Evolutionary conservation across 495 filamentous ascomycete genomes (phyloP).

Genomic region (Trichoderma gamsii): DNA sequence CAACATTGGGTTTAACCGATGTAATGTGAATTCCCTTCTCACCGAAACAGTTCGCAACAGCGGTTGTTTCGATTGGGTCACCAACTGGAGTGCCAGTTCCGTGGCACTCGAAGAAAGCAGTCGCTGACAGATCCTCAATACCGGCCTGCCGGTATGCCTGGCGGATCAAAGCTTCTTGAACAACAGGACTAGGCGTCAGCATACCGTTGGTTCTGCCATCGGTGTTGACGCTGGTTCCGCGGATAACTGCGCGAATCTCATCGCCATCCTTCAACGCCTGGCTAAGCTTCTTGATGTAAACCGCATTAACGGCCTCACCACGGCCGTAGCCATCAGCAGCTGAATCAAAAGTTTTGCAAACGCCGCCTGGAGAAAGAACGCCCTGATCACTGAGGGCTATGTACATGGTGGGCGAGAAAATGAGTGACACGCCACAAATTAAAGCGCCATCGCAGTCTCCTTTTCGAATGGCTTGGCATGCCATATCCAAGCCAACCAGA

Average conservation of each 20-base stretch:
- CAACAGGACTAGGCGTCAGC: slow-evolving; percentile 37
- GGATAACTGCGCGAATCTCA: slow-evolving; percentile 47
- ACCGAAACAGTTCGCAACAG: slow-evolving; percentile 30
- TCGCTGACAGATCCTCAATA: slow-evolving; percentile 26
- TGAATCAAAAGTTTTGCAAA: slow-evolving; percentile 28
- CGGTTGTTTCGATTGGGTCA: slow-evolving; percentile 16
- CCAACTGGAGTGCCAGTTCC: neutral
- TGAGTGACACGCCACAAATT: slow-evolving; percentile 33
- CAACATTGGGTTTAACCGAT: slow-evolving; percentile 47
- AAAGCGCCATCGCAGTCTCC: slow-evolving; percentile 36
- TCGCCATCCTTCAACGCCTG: slow-evolving; percentile 44
- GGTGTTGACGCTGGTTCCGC: slow-evolving; percentile 41
- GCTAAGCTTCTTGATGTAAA: slow-evolving; percentile 41
- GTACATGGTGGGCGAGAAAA: slow-evolving; percentile 29
- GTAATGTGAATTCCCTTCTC: slow-evolving; percentile 38
- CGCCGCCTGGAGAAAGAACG: slow-evolving; percentile 29
- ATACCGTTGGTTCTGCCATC: slow-evolving; percentile 38
- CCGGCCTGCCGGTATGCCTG: slow-evolving; percentile 37
- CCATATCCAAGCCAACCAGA: slow-evolving; percentile 47
- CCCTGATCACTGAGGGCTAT: slow-evolving; percentile 31
- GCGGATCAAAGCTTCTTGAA: slow-evolving; percentile 44
- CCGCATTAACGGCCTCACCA: slow-evolving; percentile 28
- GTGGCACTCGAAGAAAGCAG: slow-evolving; percentile 27
- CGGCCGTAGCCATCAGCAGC: slow-evolving; percentile 31
- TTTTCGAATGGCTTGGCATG: slow-evolving; percentile 36